A percentile compares a stretch with the other conserved stretches of the same genome.
These are phyloP conservation scores for Porodaedalea pini DNA, from an alignment of 1,284 basidiomycete species.

Conservation along the genomic window DNA sequence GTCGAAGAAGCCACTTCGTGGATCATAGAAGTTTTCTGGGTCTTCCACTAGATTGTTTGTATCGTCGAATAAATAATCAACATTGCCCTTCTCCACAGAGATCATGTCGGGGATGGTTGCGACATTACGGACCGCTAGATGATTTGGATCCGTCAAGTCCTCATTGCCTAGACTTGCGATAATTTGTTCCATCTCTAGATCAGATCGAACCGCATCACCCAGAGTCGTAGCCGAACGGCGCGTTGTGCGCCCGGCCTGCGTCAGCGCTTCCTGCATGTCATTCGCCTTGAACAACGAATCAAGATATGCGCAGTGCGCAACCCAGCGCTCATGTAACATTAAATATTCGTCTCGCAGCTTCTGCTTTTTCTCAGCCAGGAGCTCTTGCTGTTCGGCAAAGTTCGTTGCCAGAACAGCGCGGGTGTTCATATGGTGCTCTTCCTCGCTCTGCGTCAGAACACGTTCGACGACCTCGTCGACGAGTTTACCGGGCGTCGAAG, in stretches of 20 bases:
- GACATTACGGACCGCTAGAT: constrained; percentile 84
- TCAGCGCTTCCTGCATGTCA: constrained; percentile 40
- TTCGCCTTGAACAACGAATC: constrained; percentile 44
- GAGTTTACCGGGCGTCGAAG: constrained; percentile 34
- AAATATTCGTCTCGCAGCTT: constrained; percentile 66
- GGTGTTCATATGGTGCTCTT: constrained; percentile 38
- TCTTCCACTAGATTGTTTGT: constrained; percentile 80
- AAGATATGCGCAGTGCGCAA: constrained; percentile 62
- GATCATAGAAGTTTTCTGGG: constrained; percentile 75
- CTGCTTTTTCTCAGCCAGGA: constrained; percentile 52
- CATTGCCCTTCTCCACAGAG: constrained; percentile 57
- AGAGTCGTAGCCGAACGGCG: constrained; percentile 66
- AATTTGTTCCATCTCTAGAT: constrained; percentile 97
- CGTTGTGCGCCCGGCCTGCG: constrained; percentile 63
- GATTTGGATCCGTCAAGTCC: constrained; percentile 87
- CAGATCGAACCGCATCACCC: constrained; percentile 90
- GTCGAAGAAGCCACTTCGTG: constrained; percentile 65
- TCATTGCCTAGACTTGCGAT: constrained; percentile 90
- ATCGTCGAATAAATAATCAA: constrained; percentile 75
- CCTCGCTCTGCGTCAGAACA: constrained; percentile 33
- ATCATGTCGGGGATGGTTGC: constrained; percentile 93
- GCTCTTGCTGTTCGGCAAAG: constrained; percentile 50
- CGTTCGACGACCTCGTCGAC: constrained; percentile 46
- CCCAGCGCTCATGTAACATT: constrained; percentile 66
- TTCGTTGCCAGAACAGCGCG: constrained; percentile 49